Conservation (phyloP, 768 basidiomycete species). For the Lentinula aciculospora region DNA sequence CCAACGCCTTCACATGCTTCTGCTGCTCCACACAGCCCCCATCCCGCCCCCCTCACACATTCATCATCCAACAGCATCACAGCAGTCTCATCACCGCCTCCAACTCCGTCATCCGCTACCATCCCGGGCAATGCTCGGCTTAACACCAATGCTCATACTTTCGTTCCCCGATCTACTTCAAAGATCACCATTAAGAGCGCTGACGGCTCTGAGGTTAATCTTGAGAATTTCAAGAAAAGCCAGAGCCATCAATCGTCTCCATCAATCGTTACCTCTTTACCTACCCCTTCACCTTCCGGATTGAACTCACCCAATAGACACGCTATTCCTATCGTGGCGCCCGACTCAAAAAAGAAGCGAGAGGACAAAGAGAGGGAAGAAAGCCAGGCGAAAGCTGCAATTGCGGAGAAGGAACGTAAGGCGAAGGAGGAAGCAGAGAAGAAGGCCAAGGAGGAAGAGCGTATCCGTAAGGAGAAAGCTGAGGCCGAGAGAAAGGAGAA, state of each 20-base stretch:
- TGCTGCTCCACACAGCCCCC: constrained; percentile 41
- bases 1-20: constrained; percentile 62
- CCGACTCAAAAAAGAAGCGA: constrained; percentile 46
- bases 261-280: constrained; percentile 21
- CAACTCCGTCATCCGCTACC: constrained; percentile 55
- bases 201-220: constrained; percentile 59
- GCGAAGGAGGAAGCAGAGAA: constrained; percentile 31
- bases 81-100: constrained; percentile 57
- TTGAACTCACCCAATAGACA: constrained; percentile 26
- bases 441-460: constrained; percentile 42
- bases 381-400: constrained; percentile 29
- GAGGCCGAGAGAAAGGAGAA: constrained; percentile 24
- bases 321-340: constrained; percentile 60
- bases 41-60: constrained; percentile 41
- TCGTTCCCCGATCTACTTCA: constrained; percentile 49
- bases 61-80: constrained; percentile 40
- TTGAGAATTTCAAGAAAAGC: constrained; percentile 51
- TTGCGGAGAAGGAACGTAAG: constrained; percentile 20
- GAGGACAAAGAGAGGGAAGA: constrained; percentile 35
- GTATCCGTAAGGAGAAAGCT: constrained; percentile 30
- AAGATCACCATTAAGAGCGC: constrained; percentile 55
- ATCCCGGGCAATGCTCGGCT: constrained; percentile 39
- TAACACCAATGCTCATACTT: constrained; percentile 59
- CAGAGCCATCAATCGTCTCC: constrained; percentile 34
- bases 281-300: constrained; percentile 30